Conservation (phyloP, 208 protist genomes). For the Porcisia hertigi region DNA sequence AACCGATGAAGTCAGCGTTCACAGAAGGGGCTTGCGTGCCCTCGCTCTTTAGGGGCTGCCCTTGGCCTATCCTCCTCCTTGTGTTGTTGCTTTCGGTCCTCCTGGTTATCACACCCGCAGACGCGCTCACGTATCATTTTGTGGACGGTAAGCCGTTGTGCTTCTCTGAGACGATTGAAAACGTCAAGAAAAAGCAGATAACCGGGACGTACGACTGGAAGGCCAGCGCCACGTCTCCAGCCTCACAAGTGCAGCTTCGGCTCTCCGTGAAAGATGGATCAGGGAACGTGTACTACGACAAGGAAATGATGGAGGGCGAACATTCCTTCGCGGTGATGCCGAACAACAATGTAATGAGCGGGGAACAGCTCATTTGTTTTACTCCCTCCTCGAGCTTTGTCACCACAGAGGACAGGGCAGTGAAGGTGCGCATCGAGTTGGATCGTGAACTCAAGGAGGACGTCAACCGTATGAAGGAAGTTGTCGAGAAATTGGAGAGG, state of each 20-base stretch:
- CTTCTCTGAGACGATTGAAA: slow-evolving; percentile 61
- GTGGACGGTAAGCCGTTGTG: slow-evolving; percentile 44
- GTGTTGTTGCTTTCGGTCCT: background rate
- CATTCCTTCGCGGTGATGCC: slow-evolving; percentile 28
- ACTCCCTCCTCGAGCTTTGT: slow-evolving; percentile 13
- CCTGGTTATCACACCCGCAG: slow-evolving; percentile 2
- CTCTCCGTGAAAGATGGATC: slow-evolving; percentile 16
- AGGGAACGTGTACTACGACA: slow-evolving; percentile 11
- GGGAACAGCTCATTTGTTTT: slow-evolving; percentile 32
- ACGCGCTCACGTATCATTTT: slow-evolving; percentile 51
- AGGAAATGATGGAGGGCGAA: slow-evolving; percentile 28
- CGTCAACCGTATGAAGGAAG: slow-evolving; percentile 9
- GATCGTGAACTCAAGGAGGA: slow-evolving; percentile 13
- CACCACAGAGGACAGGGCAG: slow-evolving; percentile 1
- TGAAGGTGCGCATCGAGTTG: slow-evolving; percentile 25
- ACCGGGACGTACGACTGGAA: slow-evolving; percentile 55
- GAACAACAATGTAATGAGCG: background rate
- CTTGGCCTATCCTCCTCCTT: slow-evolving; percentile 5
- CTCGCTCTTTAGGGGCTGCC: background rate
- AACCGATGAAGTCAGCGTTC: background rate
- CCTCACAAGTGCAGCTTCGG: slow-evolving; percentile 3
- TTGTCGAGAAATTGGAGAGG: slow-evolving; percentile 14
- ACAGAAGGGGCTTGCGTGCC: background rate
- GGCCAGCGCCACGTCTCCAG: background rate
- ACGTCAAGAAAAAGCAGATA: slow-evolving; percentile 26